Base-by-base conservation (phyloP, 192 early-diverging fungal genomes). In the Entomortierella chlamydospora region DNA sequence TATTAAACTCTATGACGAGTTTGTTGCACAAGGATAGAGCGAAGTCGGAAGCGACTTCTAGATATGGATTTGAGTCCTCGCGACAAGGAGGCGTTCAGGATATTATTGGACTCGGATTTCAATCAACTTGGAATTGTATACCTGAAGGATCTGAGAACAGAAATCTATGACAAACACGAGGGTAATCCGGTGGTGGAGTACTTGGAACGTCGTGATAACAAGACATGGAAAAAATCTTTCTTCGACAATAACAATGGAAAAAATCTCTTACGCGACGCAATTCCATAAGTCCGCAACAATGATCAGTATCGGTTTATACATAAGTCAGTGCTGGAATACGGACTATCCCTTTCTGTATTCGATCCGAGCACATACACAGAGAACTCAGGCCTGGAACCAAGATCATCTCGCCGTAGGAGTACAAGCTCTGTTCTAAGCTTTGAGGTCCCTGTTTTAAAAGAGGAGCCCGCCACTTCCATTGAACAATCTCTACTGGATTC, bases 231-330 rank as follows among this genome's bases (percentile, higher is more conserved):
- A 45, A 23, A 28, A 25, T n/a, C 37, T 6, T 61, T 61, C 58
- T 61, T 61, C 23, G 7, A 39, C 20, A 15, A 15, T 1, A 41
- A 61, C 2, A 22, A 11, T 4, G 58, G n/a, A 25, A 61, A 45
- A 4, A 1, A 28, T 4, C 41, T 61, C 41, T 57, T 57, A 20
- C 58, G 18, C 6, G 41, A 61, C 2, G 37, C 58, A 11, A 26
- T 37, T 26, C 58, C 58, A n/a, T 26, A 43, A 39, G 43, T 4
- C 2, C 58, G 58, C 58, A 61, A 15, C n/a, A 39, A n/a, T 39
- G 43, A 61, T 23, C 58, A 61, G 23, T 61, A 61, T 5, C 37
- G 58, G 6, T 61, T 61, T 45, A 7, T 61, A 2, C 58, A 61
- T n/a, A 17, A 43, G 26, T 61, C 58, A 8, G 2, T 61, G 2